These are phyloP conservation scores for Aspergillus carlsbadensis DNA, from an alignment of 495 filamentous ascomycete genomes.

Conservation along the genomic window DNA sequence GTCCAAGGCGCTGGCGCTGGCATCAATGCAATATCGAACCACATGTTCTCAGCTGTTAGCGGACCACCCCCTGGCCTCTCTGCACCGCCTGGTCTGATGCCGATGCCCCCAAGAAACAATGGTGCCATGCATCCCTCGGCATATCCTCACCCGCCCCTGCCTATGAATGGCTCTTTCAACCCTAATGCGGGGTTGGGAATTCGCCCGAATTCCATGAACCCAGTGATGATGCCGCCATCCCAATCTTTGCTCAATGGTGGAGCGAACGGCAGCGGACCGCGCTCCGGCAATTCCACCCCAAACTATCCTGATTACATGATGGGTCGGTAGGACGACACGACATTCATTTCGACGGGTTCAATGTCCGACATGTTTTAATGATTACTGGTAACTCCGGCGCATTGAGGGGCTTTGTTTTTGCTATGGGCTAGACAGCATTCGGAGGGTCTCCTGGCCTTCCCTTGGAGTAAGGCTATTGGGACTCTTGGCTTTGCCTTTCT, in stretches of 20 bases:
- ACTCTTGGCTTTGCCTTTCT: slow-evolving; percentile 26
- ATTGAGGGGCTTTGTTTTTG: slow-evolving; percentile 35
- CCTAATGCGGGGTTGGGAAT: slow-evolving; percentile 47
- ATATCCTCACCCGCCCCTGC: slow-evolving; percentile 34
- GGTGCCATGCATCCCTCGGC: slow-evolving; percentile 32
- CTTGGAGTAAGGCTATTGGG: slow-evolving; percentile 43
- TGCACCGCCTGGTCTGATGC: slow-evolving; percentile 65
- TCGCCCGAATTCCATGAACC: slow-evolving; percentile 39
- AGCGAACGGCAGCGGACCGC: slow-evolving; percentile 37
- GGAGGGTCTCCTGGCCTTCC: slow-evolving; percentile 42
- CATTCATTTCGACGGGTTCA: slow-evolving; percentile 28
- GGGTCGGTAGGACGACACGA: slow-evolving; percentile 46
- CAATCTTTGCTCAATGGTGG: slow-evolving; percentile 32
- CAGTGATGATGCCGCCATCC: slow-evolving; percentile 42
- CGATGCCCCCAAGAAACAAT: slow-evolving; percentile 37
- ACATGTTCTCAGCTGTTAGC: slow-evolving; percentile 67
- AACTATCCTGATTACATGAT: slow-evolving; percentile 62
- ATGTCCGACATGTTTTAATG: slow-evolving; percentile 52
- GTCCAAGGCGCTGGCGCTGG: slow-evolving; percentile 47
- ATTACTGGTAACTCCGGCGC: slow-evolving; percentile 48
- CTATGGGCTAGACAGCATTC: slow-evolving; percentile 50
- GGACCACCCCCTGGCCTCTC: slow-evolving; percentile 73
- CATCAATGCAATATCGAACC: slow-evolving; percentile 55
- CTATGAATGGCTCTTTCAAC: slow-evolving; percentile 40
- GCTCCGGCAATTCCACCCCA: slow-evolving; percentile 44